Evolutionary conservation across 2,329 filamentous ascomycete genomes (phyloP), one percentile per base, ranked within the genome.

Genomic region (Trichoderma gracile): DNA sequence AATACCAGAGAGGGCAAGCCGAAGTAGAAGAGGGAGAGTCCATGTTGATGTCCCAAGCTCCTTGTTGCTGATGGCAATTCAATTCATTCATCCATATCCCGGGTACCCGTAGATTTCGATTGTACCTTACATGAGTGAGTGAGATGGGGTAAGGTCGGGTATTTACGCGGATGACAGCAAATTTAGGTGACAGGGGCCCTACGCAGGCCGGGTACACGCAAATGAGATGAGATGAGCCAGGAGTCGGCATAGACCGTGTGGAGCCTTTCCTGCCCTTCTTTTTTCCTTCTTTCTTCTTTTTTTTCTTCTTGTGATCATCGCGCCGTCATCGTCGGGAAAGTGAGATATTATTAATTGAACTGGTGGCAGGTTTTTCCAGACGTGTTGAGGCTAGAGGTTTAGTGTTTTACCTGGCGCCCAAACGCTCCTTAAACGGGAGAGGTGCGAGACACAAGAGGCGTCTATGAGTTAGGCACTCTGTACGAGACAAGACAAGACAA

Each of bases 201-300:
- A 5, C 33, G 33, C 33, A 38, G 10, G 33, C 33, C 9, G 10
- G 33, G 33, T n/a, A 53, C 30, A 49, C 43, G 57, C 46, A 60
- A 60, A 52, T 60, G 40, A 61, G 53, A 53, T 61, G 58, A 61
- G 25, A 40, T n/a, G 58, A 30, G 43, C 58, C 23, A 53, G 58
- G 58, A 61, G 47, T 61, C 46, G 58, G 42, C 21, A 53, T 25
- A 33, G 33, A n/a, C 17, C n/a, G 23, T 19, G n/a, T 61, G 47
- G 46, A 42, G 23, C 58, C 25, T 47, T 47, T n/a, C n/a, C n/a
- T n/a, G n/a, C n/a, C n/a, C n/a, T n/a, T n/a, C 43, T 33, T 47
- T 12, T 14, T 33, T 21, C 19, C 15, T 57, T 46, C 42, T 30
- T 52, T 43, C n/a, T 49, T 15, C 17, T 5, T 52, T 40, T 40